These are phyloP conservation scores for Areca catechu DNA, from an alignment of 176 grass and related monocot genomes.

Conservation along the genomic window DNA sequence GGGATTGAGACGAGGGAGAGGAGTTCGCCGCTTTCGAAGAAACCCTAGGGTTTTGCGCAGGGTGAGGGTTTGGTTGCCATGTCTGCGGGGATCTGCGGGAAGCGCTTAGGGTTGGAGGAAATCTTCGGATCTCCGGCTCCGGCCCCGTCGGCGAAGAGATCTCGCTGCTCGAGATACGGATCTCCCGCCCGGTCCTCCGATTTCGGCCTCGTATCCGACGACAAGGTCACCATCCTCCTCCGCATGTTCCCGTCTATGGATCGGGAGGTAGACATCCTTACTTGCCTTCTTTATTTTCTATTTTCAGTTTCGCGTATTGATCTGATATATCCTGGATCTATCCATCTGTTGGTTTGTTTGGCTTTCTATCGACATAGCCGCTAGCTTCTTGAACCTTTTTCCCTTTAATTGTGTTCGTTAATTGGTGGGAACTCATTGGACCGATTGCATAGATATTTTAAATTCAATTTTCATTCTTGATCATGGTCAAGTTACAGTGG, in stretches of 20 bases:
- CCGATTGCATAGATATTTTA: too few relatives aligned
- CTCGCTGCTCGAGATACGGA: conserved; percentile 20
- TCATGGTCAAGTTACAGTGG: too few relatives aligned
- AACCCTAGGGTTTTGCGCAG: neutral
- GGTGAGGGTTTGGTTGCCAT: conserved; percentile 13
- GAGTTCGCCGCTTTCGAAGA: neutral
- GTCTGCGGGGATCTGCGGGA: conserved; percentile 32
- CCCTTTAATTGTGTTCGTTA: too few relatives aligned
- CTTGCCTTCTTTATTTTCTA: neutral
- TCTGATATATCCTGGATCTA: too few relatives aligned
- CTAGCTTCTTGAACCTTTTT: too few relatives aligned
- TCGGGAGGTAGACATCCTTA: conserved; percentile 1
- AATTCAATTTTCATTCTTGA: too few relatives aligned
- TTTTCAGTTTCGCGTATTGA: neutral
- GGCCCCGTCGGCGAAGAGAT: conserved; percentile 15
- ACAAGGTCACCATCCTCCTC: conserved; percentile 15
- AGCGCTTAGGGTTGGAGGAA: conserved; percentile 31
- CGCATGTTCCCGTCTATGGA: conserved; percentile 27
- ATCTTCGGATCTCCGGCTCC: conserved; percentile 27
- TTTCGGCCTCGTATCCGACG: conserved; percentile 13
- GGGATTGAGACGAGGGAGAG: too few relatives aligned
- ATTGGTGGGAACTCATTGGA: too few relatives aligned
- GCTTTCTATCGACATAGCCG: too few relatives aligned
- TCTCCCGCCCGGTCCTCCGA: conserved; percentile 6
- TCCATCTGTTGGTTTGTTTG: too few relatives aligned